These are phyloP conservation scores for Saussurea involucrata DNA, from an alignment of 129 eudicot genomes.

Conservation along the genomic window DNA sequence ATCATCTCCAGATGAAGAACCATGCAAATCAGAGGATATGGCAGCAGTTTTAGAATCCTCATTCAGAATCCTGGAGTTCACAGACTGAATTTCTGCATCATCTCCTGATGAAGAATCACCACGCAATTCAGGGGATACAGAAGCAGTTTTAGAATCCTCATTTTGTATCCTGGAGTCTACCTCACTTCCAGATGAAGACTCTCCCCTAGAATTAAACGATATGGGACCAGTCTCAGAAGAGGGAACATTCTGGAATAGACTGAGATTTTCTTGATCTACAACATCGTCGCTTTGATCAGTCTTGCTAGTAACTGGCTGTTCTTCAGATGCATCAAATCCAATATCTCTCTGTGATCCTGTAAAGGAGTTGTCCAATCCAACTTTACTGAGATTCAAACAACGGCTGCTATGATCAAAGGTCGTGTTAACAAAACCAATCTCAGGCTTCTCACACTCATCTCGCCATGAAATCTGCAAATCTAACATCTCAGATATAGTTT, in stretches of 20 bases:
- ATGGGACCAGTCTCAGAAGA: constrained; percentile 28
- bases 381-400: constrained; percentile 26
- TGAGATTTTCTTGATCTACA: constrained; percentile 30
- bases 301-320: constrained; percentile 27
- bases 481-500: constrained; percentile 51
- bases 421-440: constrained; percentile 21
- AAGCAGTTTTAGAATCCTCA: neutral
- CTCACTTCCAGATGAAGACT: constrained; percentile 43
- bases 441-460: constrained; percentile 45
- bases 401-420: constrained; percentile 25
- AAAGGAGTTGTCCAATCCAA: constrained; percentile 34
- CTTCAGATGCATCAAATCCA: constrained; percentile 22
- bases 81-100: constrained; percentile 2
- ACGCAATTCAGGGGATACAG: neutral
- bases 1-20: constrained; percentile 1
- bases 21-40: neutral
- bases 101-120: neutral
- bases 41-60: neutral
- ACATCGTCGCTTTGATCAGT: constrained; percentile 23
- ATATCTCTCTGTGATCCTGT: constrained; percentile 16
- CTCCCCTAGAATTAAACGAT: constrained; percentile 22
- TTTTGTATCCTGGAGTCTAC: constrained; percentile 10
- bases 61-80: neutral
- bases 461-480: constrained; percentile 59
- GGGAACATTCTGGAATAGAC: constrained; percentile 38